A percentile compares a stretch with the other conserved stretches of the same genome.
Conservation (phyloP, 2,329 filamentous ascomycete species). For the Claviceps lovelessii region DNA sequence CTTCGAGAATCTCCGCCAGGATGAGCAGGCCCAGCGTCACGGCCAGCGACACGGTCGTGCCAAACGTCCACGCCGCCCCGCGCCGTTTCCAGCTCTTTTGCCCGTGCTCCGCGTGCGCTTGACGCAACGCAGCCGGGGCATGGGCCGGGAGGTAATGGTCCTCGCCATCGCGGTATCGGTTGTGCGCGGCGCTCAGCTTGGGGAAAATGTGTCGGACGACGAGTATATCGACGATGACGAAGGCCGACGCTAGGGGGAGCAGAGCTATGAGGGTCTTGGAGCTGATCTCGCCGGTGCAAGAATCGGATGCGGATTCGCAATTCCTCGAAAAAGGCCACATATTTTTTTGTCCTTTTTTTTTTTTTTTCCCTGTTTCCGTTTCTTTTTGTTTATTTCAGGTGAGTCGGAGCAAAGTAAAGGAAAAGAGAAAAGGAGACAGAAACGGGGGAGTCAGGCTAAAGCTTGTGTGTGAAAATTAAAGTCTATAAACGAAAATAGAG, state of each 20-base stretch:
- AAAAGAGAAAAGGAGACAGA: too few species aligned
- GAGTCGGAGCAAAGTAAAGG: too few species aligned
- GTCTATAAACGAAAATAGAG: too few species aligned
- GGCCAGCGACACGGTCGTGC: conserved; percentile 61
- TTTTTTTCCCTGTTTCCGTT: too few species aligned
- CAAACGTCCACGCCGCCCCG: conserved; percentile 52
- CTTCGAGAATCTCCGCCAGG: conserved; percentile 68
- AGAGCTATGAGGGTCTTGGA: conserved; percentile 43
- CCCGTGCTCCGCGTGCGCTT: conserved; percentile 44
- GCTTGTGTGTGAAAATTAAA: too few species aligned
- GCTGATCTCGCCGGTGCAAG: conserved; percentile 30
- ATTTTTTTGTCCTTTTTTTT: too few species aligned
- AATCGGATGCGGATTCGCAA: conserved; percentile 38
- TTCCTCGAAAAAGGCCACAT: conserved; percentile 29
- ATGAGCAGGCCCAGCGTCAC: conserved; percentile 68
- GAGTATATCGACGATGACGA: conserved; percentile 45
- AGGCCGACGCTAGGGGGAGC: conserved; percentile 57
- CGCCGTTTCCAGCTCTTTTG: conserved; percentile 35
- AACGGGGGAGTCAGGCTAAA: too few species aligned
- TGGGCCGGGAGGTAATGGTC: conserved; percentile 48
- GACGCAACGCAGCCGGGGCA: conserved; percentile 43
- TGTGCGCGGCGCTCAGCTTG: conserved; percentile 44
- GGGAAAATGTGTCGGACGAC: conserved; percentile 60
- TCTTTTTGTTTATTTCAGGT: too few species aligned
- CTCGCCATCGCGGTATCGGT: conserved; percentile 36